These are phyloP conservation scores for Emmonsia crescens DNA, from an alignment of 2,329 filamentous ascomycete species.

Conservation along the genomic window DNA sequence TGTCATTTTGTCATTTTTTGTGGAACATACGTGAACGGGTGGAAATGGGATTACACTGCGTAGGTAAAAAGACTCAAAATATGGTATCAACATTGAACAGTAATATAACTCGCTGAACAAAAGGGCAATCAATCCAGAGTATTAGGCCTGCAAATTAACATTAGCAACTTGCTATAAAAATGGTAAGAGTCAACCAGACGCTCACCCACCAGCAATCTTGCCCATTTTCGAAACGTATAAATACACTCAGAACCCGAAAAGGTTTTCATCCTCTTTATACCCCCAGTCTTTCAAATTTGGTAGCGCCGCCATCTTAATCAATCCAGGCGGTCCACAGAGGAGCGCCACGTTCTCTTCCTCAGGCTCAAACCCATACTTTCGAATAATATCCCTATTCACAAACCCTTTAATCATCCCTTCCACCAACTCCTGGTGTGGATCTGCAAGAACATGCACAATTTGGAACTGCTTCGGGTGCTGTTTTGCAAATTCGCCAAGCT, in stretches of 20 bases:
- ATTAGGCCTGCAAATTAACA: no score
- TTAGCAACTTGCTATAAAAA: no score
- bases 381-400: slow-evolving; percentile 34
- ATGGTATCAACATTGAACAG: neutral
- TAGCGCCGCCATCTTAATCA: slow-evolving; percentile 44
- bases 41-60: no score
- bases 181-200: no score
- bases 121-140: neutral
- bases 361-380: slow-evolving; percentile 33
- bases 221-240: neutral
- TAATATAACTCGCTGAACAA: neutral
- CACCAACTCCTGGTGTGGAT: slow-evolving; percentile 33
- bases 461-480: slow-evolving; percentile 31
- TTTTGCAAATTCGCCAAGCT: slow-evolving; percentile 33
- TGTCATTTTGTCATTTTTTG: no score
- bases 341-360: slow-evolving; percentile 34
- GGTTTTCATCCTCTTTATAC: slow-evolving; percentile 35
- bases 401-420: slow-evolving; percentile 32
- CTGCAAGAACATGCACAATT: slow-evolving; percentile 39
- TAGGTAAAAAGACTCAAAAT: neutral
- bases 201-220: no score
- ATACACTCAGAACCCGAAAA: slow-evolving; percentile 34
- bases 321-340: slow-evolving; percentile 40
- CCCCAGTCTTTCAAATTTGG: slow-evolving; percentile 37
- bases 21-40: no score